phyloP scores from a whole-genome alignment of 2,329 filamentous ascomycete species.

The Neonectria hederae region DNA sequence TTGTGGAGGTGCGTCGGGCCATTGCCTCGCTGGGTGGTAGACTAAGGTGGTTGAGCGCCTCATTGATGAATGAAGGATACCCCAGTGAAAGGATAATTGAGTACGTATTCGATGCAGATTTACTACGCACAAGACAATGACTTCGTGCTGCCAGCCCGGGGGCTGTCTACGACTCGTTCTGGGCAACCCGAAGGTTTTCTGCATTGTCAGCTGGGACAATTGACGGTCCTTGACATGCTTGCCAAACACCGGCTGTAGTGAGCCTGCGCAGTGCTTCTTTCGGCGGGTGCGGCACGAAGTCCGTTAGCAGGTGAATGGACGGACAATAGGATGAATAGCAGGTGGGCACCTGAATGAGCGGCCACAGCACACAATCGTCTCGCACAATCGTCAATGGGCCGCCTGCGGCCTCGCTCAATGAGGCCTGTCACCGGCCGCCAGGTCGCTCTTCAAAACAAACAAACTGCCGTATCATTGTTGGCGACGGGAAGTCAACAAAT shows the following conservation, averaged over 20 bases:
- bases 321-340: not conserved
- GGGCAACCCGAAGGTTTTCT: slow-evolving; percentile 7
- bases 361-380: slow-evolving; percentile 27
- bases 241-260: slow-evolving; percentile 31
- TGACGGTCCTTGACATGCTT: slow-evolving; percentile 31
- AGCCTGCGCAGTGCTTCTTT: slow-evolving; percentile 33
- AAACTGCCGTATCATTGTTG: slow-evolving; percentile 32
- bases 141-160: not conserved
- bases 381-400: slow-evolving; percentile 33
- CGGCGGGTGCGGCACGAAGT: slow-evolving; percentile 1
- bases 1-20: slow-evolving; percentile 21
- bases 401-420: slow-evolving; percentile 31
- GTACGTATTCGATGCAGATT: not conserved
- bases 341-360: slow-evolving; percentile 16
- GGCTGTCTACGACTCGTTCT: not conserved
- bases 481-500: slow-evolving; percentile 10
- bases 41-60: not conserved
- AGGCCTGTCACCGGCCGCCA: slow-evolving; percentile 29
- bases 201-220: slow-evolving; percentile 14
- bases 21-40: slow-evolving; percentile 6
- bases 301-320: slow-evolving; percentile 6
- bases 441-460: slow-evolving; percentile 40
- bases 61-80: not conserved
- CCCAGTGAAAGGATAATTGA: not conserved
- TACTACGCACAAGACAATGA: not conserved